Evolutionary conservation across 768 basidiomycete genomes (phyloP).

Genomic region (Kwoniella shandongensis): DNA sequence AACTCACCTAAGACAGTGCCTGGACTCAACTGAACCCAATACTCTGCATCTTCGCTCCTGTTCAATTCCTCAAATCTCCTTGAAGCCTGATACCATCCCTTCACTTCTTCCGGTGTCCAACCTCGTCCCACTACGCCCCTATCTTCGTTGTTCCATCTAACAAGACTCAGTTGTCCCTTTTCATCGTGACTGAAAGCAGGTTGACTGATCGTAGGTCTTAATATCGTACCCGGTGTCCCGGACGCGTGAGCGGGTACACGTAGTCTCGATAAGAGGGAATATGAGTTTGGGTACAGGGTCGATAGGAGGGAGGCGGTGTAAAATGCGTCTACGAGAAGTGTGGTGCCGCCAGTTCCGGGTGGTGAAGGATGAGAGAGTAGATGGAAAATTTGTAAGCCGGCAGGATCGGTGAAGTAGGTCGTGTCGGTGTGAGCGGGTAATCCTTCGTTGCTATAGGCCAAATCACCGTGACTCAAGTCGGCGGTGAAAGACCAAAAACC

Average conservation of each 20-base stretch:
- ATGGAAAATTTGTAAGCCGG: conserved; percentile 94
- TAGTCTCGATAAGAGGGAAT: conserved; percentile 66
- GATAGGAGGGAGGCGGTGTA: conserved; percentile 79
- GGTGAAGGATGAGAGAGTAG: conserved; percentile 66
- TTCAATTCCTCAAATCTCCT: conserved; percentile 73
- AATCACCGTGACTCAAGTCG: conserved; percentile 84
- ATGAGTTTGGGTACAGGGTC: conserved; percentile 68
- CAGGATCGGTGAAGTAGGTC: conserved; percentile 83
- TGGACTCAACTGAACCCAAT: conserved; percentile 84
- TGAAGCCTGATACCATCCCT: conserved; percentile 84
- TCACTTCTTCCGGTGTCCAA: conserved; percentile 61
- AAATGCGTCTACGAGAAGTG: conserved; percentile 94
- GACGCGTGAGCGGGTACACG: conserved; percentile 83
- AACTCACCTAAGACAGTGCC: conserved; percentile 79
- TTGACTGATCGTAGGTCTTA: conserved; percentile 61
- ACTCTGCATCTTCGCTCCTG: conserved; percentile 78
- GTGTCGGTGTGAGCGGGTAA: conserved; percentile 81
- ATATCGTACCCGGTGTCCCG: conserved; percentile 61
- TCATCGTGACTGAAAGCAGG: conserved; percentile 72
- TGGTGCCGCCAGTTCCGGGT: conserved; percentile 77
- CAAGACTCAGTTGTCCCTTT: conserved; percentile 67
- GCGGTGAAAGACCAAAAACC: conserved; percentile 97
- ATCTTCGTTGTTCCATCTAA: conserved; percentile 95
- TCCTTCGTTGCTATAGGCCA: conserved; percentile 86
- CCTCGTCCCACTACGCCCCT: conserved; percentile 70